Conservation (phyloP, 805 yeast genomes). For the Metschnikowia aberdeeniae region DNA sequence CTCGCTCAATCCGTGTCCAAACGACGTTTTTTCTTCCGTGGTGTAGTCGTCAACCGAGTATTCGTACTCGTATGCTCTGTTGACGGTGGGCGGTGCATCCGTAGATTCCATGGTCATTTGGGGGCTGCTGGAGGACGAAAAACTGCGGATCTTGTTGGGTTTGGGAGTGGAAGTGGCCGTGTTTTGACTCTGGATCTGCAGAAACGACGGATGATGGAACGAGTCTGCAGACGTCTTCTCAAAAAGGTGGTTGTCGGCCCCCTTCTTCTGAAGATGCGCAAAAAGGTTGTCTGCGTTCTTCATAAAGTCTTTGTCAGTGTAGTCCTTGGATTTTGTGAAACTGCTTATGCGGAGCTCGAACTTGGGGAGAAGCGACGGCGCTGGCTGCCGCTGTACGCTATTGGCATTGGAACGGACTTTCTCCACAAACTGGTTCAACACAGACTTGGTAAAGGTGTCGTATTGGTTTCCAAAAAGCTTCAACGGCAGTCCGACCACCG, state of each 20-base stretch:
- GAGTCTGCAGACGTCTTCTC: conserved; percentile 2
- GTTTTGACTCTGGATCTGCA: conserved; percentile 8
- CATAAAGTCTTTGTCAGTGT: conserved; percentile 34
- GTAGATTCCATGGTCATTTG: conserved; percentile 1
- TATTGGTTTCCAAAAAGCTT: conserved; percentile 37
- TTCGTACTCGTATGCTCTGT: conserved; percentile 30
- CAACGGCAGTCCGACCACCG: conserved; percentile 33
- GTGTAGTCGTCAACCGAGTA: conserved; percentile 25
- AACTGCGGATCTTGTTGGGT: conserved; percentile 17
- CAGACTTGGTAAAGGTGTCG: conserved; percentile 38
- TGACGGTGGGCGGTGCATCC: conserved; percentile 7
- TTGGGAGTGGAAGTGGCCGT: conserved; percentile 42
- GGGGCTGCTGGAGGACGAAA: not conserved
- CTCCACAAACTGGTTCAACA: conserved; percentile 16
- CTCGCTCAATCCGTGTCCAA: not conserved
- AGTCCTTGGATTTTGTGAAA: conserved; percentile 28
- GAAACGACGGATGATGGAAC: conserved; percentile 6
- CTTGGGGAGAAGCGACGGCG: conserved; percentile 6
- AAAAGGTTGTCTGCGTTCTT: conserved; percentile 38
- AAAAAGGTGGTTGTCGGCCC: conserved; percentile 12
- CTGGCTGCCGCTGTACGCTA: conserved; percentile 12
- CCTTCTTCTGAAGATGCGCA: conserved; percentile 35
- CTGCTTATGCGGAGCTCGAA: conserved; percentile 26
- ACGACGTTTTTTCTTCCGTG: conserved; percentile 1
- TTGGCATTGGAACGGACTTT: conserved; percentile 16